phyloP scores from a whole-genome alignment of 2,329 filamentous ascomycete species.

The Neurospora sp. region DNA sequence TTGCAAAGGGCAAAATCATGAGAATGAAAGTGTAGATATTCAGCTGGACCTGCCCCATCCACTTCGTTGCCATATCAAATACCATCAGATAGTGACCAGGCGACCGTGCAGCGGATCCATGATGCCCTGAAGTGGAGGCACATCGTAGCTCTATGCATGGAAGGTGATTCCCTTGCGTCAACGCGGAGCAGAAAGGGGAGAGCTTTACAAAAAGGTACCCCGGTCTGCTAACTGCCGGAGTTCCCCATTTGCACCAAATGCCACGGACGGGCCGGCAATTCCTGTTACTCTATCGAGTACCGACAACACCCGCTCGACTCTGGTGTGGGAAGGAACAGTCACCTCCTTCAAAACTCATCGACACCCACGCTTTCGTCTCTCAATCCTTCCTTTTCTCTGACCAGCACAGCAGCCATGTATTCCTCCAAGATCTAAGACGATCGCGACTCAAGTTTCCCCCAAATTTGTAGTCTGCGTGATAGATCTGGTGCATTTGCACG shows the following conservation, averaged over 20 bases:
- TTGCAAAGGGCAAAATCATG: background rate
- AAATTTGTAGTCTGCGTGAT: constrained; percentile 43
- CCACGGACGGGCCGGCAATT: constrained; percentile 1
- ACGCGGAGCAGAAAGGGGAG: background rate
- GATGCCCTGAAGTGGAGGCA: background rate
- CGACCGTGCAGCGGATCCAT: background rate
- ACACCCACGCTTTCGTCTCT: constrained; percentile 19
- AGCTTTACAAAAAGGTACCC: background rate
- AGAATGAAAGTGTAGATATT: background rate
- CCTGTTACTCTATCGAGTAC: background rate
- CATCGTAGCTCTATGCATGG: background rate
- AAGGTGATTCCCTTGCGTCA: background rate
- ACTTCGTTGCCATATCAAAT: background rate
- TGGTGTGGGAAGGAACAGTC: background rate
- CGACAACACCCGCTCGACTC: background rate
- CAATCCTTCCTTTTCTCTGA: constrained; percentile 24
- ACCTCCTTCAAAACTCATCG: constrained; percentile 26
- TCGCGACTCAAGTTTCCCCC: constrained; percentile 32
- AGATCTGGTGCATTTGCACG: constrained; percentile 22
- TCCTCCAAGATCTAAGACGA: constrained; percentile 41
- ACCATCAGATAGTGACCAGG: background rate
- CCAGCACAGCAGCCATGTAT: constrained; percentile 47
- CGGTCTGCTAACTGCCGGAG: background rate
- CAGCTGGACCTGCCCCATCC: background rate
- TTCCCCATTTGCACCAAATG: background rate